Evolutionary conservation across 352 stramenopile species (phyloP), one percentile per base, ranked within the genome.

Genomic region (Achlya hypogyna): DNA sequence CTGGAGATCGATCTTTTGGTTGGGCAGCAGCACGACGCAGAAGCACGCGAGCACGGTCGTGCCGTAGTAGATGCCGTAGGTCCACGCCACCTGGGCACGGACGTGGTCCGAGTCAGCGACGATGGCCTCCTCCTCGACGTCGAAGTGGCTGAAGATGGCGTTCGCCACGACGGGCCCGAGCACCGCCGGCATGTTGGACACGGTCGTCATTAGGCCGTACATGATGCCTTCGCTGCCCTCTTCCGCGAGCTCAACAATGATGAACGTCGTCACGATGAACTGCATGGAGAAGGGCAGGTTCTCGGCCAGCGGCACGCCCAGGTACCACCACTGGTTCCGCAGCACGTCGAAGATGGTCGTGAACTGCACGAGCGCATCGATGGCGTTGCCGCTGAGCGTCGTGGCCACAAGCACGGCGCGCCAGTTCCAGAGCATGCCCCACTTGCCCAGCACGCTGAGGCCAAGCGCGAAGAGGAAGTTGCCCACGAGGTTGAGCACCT

Each of bases 291-390:
- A 65, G 1, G 73, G 71, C 25, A 86, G 32, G 3, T 80, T 77
- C 25, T 91, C 82, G 28, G 84, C 74, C 12, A 74, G 54, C 2
- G 75, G 69, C 3, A 75, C 74, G 42, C 84, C 16, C 28, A 88
- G 74, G 53, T 89, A 81, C 9, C 82, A 65, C n/a, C 74, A 53
- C 23, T 64, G 69, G 62, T 77, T 83, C 20, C 82, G 81, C 14
- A 88, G 22, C 20, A 83, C 67, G 52, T 84, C 77, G 51, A 72
- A 88, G 12, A 86, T 72, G 2, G 78, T 77, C 10, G 88, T 84
- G 3, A 89, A 62, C 16, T 79, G 72, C 18, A 76, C 35, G 25
- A 88, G 47, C 10, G 84, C 63, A 8, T 72, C 69, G 14, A 84
- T 78, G 25, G 84, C 65, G 4, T 76, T 66, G 3, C 77, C 77